Conservation (phyloP, 2,329 filamentous ascomycete species). For the Claviceps quebecensis region DNA sequence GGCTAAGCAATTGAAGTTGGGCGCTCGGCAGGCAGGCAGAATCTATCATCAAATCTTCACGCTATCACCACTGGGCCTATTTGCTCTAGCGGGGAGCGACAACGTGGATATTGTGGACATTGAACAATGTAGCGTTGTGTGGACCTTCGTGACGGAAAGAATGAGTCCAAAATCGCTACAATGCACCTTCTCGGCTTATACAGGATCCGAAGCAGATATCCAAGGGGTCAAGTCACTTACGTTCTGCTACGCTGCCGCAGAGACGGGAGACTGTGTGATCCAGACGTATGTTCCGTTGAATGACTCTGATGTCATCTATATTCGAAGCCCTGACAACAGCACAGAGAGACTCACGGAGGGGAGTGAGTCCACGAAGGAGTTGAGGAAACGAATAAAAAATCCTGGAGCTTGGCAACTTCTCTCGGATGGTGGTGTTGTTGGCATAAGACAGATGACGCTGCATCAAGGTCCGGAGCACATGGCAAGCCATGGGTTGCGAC, state of each 20-base stretch:
- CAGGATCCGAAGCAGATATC: constrained; percentile 34
- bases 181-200: constrained; percentile 36
- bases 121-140: constrained; percentile 32
- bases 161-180: constrained; percentile 47
- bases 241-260: constrained; percentile 46
- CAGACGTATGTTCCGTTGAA: constrained; percentile 45
- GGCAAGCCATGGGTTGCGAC: background rate
- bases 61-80: constrained; percentile 41
- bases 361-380: constrained; percentile 38
- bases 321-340: constrained; percentile 26
- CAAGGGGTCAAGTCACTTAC: constrained; percentile 48
- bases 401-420: constrained; percentile 54
- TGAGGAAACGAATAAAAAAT: constrained; percentile 39
- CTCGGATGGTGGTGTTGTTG: constrained; percentile 45
- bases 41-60: constrained; percentile 39
- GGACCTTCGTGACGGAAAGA: constrained; percentile 45
- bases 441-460: constrained; percentile 37
- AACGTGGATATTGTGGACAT: constrained; percentile 44
- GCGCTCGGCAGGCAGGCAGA: constrained; percentile 32
- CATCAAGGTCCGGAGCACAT: background rate
- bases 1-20: constrained; percentile 28
- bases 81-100: constrained; percentile 43
- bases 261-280: constrained; percentile 48
- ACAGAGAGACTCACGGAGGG: constrained; percentile 30
- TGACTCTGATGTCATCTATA: constrained; percentile 42